A percentile compares a stretch with the other conserved stretches of the same genome.
Conservation (phyloP, 148 eudicot genomes). For the Spergularia bocconei region DNA sequence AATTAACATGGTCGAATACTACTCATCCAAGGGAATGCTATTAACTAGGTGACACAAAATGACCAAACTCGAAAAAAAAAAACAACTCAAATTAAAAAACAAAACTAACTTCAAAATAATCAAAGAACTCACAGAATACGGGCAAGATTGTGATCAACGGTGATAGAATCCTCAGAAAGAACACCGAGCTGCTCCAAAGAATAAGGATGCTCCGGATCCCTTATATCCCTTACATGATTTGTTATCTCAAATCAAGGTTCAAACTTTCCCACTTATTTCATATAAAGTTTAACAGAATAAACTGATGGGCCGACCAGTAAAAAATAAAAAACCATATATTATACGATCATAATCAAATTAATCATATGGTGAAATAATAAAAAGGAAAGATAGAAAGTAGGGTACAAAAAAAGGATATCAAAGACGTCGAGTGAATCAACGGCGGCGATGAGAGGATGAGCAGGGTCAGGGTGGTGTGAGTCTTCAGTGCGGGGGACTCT, state of each 20-base stretch:
- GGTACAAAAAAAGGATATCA: conserved; percentile 62
- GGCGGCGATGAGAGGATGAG: conserved; percentile 31
- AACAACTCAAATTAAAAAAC: too few relatives aligned
- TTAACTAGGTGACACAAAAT: conserved; percentile 4
- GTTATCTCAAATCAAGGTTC: conserved; percentile 18
- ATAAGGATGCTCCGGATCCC: conserved; percentile 95
- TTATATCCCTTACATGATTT: conserved; percentile 76
- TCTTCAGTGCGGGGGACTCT: conserved; percentile 54
- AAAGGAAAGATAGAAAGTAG: not conserved
- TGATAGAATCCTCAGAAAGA: conserved; percentile 74
- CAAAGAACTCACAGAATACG: conserved; percentile 71
- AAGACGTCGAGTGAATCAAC: conserved; percentile 92
- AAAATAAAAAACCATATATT: too few relatives aligned
- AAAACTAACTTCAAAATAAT: too few relatives aligned
- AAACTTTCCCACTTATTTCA: not conserved
- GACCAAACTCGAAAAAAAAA: too few relatives aligned
- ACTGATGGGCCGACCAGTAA: too few relatives aligned
- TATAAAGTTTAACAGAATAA: too few relatives aligned
- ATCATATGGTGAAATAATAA: not conserved
- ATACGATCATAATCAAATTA: too few relatives aligned
- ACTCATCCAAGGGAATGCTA: not conserved
- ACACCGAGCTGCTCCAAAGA: conserved; percentile 91
- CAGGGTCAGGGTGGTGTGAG: conserved; percentile 15
- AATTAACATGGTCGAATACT: not conserved
- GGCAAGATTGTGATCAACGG: conserved; percentile 72